Evolutionary conservation across 192 early-diverging fungal genomes (phyloP), one percentile per base, ranked within the genome.

Genomic region (Martensiomyces pterosporus): DNA sequence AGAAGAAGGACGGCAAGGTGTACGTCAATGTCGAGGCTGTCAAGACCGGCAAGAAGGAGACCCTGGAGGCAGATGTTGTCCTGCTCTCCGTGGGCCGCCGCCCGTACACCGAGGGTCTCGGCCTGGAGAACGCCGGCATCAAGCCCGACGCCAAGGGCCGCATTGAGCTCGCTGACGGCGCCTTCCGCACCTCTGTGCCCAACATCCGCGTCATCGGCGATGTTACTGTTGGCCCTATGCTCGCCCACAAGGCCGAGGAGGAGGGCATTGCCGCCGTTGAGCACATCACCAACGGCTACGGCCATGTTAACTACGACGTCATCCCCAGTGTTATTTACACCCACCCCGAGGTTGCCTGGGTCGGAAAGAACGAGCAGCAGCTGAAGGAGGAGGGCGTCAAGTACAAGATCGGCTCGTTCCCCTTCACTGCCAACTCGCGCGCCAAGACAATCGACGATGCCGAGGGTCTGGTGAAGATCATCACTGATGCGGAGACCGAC

Each of bases 191-290:
- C 44, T 82, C 84, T 25, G 85, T 93, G 44, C 61, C 85, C 49
- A 82, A 82, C 76, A 90, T 98, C 67, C 84, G 88, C 53, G 92
- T 91, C 51, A 95, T 98, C 61, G 96, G 96, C 65, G 96, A 98
- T 75, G 96, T 86, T 35, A 95, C 93, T 49, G 82, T 86, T 47
- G 96, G 96, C 49, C 87, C 92, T 43, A 98, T 98, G 96, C 83
- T 98, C 65, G 96, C 96, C 16, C 96, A 98, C 89, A 98, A 98
- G 82, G 93, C 96, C 38, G 96, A 98, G 75, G 96, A 98, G 75
- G 96, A 98, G 70, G 94, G 93, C 65, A 94, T 98, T 69, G 96
- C 96, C 24, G 91, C 86, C 48, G 91, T 87, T 51, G 96, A 98
- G 72, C 83, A 89, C 79, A 89, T 98, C 46, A 82, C 82, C 46